These are phyloP conservation scores for Diaporthe sp. DNA, from an alignment of 2,329 filamentous ascomycete genomes.

Conservation along the genomic window DNA sequence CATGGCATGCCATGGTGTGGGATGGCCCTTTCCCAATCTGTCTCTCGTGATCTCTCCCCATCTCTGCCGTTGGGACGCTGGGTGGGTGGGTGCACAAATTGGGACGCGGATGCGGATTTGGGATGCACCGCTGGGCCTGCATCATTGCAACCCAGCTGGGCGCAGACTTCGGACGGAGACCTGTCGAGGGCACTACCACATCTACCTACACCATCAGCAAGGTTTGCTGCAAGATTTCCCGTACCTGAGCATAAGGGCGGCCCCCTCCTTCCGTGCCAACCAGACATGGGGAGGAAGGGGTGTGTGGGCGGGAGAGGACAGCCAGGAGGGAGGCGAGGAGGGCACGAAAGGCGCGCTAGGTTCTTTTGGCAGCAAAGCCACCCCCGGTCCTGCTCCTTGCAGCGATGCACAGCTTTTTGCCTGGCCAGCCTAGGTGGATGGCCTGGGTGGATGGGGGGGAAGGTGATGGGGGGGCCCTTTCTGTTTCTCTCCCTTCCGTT, in stretches of 20 bases:
- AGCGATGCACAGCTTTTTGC: neutral
- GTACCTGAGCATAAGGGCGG: conserved; percentile 29
- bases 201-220: conserved; percentile 18
- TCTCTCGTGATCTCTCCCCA: conserved; percentile 25
- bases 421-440: neutral
- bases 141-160: conserved; percentile 33
- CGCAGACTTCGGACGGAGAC: conserved; percentile 34
- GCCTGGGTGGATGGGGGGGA: neutral
- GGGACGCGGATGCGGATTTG: conserved; percentile 28
- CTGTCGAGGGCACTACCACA: conserved; percentile 22
- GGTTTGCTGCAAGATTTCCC: conserved; percentile 15
- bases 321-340: neutral
- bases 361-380: conserved; percentile 38
- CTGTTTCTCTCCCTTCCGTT: conserved; percentile 41
- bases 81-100: conserved; percentile 26
- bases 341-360: conserved; percentile 8
- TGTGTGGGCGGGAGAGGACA: neutral
- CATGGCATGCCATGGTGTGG: conserved; percentile 17
- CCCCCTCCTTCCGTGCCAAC: conserved; percentile 29
- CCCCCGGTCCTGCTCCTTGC: conserved; percentile 26
- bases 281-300: conserved; percentile 9
- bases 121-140: conserved; percentile 35
- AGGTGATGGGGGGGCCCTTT: conserved; percentile 24
- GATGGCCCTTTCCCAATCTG: conserved; percentile 24
- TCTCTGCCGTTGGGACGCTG: conserved; percentile 24